These are phyloP conservation scores for Diaporthe longicolla DNA, from an alignment of 2,329 filamentous ascomycete genomes.

Conservation along the genomic window DNA sequence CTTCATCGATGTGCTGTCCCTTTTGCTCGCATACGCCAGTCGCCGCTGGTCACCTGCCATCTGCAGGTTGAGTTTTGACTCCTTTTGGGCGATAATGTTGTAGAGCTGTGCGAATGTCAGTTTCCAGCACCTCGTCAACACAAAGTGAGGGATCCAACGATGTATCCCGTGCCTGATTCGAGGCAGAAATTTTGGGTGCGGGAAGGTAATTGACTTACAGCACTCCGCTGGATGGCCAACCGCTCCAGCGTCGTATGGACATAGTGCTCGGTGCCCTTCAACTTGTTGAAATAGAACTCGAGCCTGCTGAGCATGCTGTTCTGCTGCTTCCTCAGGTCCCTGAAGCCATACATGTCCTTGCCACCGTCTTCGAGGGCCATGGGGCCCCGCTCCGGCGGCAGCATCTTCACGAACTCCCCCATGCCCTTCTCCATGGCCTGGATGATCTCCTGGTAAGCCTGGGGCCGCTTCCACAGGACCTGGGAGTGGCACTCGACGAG, in stretches of 20 bases:
- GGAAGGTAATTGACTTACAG: slow-evolving; percentile 59
- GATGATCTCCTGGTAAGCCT: slow-evolving; percentile 70
- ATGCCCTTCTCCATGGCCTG: slow-evolving; percentile 64
- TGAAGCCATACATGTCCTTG: slow-evolving; percentile 45
- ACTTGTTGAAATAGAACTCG: slow-evolving; percentile 73
- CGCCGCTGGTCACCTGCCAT: slow-evolving; percentile 73
- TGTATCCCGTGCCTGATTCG: too few relatives aligned
- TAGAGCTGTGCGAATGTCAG: slow-evolving; percentile 62
- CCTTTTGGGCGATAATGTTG: slow-evolving; percentile 76
- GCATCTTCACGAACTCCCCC: slow-evolving; percentile 56
- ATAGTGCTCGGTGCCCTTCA: slow-evolving; percentile 74
- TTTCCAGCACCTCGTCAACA: slow-evolving; percentile 31
- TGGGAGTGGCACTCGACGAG: slow-evolving; percentile 75
- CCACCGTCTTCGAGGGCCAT: slow-evolving; percentile 32
- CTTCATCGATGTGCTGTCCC: slow-evolving; percentile 76
- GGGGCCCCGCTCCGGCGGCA: slow-evolving; percentile 45
- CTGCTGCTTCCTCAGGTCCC: slow-evolving; percentile 62
- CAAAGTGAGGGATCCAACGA: neutral
- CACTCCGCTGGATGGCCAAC: slow-evolving; percentile 72
- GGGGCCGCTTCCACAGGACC: slow-evolving; percentile 74
- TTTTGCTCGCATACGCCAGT: slow-evolving; percentile 71
- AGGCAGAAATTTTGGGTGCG: neutral
- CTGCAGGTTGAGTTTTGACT: slow-evolving; percentile 74
- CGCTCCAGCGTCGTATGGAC: slow-evolving; percentile 73
- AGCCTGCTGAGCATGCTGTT: slow-evolving; percentile 66